These are phyloP conservation scores for Volvariella volvacea DNA, from an alignment of 1,284 basidiomycete genomes.

Conservation along the genomic window DNA sequence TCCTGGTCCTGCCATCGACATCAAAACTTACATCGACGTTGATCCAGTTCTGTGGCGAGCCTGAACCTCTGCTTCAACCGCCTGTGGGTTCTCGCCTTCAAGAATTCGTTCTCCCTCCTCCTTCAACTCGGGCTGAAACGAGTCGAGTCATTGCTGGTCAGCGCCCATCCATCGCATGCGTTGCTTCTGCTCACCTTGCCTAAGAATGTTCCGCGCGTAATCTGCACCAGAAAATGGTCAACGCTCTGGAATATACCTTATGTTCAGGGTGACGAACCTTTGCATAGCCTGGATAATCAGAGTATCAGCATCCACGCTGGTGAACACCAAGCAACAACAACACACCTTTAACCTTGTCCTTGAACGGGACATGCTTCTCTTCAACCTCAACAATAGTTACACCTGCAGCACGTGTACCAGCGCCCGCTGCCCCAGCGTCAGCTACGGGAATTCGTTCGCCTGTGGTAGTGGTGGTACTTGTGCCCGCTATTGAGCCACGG, in stretches of 20 bases:
- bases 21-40: too few species aligned
- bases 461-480: too few species aligned
- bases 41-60: too few species aligned
- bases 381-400: background rate
- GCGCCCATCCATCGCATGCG: background rate
- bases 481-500: too few species aligned
- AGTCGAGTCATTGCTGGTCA: background rate
- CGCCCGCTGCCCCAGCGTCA: too few species aligned
- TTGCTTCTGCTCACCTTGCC: constrained; percentile 8
- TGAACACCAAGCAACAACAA: constrained; percentile 7
- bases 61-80: too few species aligned
- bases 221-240: constrained; percentile 19
- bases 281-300: background rate
- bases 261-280: background rate
- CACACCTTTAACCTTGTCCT: constrained; percentile 41
- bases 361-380: constrained; percentile 31
- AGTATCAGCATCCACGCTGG: constrained; percentile 19
- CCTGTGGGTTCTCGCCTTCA: constrained; percentile 24
- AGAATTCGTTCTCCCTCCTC: constrained; percentile 43
- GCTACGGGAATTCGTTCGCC: too few species aligned
- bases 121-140: constrained; percentile 29
- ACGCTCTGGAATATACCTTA: background rate
- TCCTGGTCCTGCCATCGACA: too few species aligned
- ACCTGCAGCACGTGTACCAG: too few species aligned
- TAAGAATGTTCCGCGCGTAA: constrained; percentile 33